Evolutionary conservation across 2,329 filamentous ascomycete species (phyloP), one percentile per base, ranked within the genome.

Genomic region (Nannizziopsis barbatae): DNA sequence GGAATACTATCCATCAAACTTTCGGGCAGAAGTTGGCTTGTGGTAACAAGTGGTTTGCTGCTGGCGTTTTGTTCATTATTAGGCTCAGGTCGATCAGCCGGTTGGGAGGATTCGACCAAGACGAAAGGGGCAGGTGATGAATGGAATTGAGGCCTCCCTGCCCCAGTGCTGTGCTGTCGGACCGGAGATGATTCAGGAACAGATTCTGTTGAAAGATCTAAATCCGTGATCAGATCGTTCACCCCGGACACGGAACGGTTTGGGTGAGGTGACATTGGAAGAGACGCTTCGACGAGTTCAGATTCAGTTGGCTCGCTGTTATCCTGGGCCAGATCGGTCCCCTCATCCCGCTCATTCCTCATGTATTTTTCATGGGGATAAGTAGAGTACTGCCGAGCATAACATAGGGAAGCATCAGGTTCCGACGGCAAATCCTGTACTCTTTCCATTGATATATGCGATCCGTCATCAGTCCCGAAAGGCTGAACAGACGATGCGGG

Each of bases 1-100:
- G 67, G 64, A 42, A 69, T 57, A 51, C 66, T 70, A 45, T 70
- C 67, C 66, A 70, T 68, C 14, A 70, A 58, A 50, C 65, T 69
- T 1, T 66, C 67, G 0, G 66, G 65, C 20, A 70, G 52, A 38
- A 68, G 57, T 37, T 68, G 64, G 42, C 63, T 65, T 2, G 57
- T 56, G 9, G 61, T 60, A 5, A 69, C 41, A 2, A 66, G 48
- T 1, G 53, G 55, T 27, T 51, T 56, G 32, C 42, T 20, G 8
- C 14, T 12, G 22, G 32, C 30, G 6, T 49, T 37, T 12, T 37
- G 47, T 30, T 30, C 33, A 10, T 38, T 9, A 14, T 47, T 22
- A 52, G 49, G 15, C 50, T 52, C 32, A 49, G 51, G 32, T 53
- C 47, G 9, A 52, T 45, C 14, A 47, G 52, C n/a, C 20, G 30